Base-by-base conservation (phyloP, 139 green algal genomes). In the Chlorella sp. region DNA sequence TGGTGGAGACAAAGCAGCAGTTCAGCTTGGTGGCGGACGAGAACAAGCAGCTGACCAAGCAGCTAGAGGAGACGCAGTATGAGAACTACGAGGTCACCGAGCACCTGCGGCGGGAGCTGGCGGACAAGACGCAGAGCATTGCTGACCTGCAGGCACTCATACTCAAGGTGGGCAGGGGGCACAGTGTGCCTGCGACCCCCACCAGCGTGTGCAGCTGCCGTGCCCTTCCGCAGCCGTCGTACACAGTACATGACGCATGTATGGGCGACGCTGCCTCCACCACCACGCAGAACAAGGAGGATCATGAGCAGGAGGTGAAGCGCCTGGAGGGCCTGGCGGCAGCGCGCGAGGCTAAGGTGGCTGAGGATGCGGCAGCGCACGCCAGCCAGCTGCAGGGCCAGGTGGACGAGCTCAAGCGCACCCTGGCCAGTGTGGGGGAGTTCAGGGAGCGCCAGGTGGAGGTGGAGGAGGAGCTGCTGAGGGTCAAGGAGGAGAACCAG, bases 71-170 rank as follows among this genome's bases (percentile, higher is more conserved):
- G 2, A 82, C 74, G 20, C 78, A 88, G 72, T 71, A 72, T 1
- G 88, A 95, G 65, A 87, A 81, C 67, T 94, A 91, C 35, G 85
- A 92, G 69, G 82, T 86, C 6, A 88, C 82, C 1, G 87, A 93
- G 81, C 85, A 87, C 62, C 74, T 94, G 64, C 82, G 90, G 0
- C 71, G 73, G 10, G 85, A 94, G 77, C 76, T 94, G 34, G 55
- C 84, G 1, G 32, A 62, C 26, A 92, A 90, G 73, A 91, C 81
- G 35, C 83, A 90, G 5, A 49, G 79, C 32, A 86, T 93, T 33
- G 80, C 81, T 17, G 65, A 78, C 2, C 71, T 92, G 22, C 77
- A 92, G 31, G 77, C 64, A 20, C 35, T 85, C 63, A 71, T 87
- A 0, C 36, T 74, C 26, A 75, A 84, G 74, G 78, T 89, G 35